Evolutionary conservation across 2,329 filamentous ascomycete genomes (phyloP).

Genomic region (Fusarium pseudoanthophilum): DNA sequence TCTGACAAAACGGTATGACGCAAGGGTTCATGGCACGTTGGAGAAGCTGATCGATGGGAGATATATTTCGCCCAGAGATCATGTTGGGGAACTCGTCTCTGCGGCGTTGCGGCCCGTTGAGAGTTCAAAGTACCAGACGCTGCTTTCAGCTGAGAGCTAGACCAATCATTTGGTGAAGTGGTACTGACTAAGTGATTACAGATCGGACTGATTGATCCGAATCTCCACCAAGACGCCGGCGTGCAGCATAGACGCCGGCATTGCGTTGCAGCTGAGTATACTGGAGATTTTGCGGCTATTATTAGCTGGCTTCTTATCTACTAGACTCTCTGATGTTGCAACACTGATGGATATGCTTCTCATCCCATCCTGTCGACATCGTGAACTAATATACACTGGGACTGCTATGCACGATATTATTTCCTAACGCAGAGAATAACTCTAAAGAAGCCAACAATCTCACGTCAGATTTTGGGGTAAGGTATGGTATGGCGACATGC

Average conservation of each 20-base stretch:
- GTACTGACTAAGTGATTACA: conserved; percentile 9
- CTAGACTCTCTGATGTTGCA: background rate
- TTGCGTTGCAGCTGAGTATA: background rate
- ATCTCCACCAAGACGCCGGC: conserved; percentile 16
- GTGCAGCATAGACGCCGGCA: background rate
- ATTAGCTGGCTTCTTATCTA: background rate
- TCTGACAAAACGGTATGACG: background rate
- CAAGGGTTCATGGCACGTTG: background rate
- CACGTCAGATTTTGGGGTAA: conserved; percentile 7
- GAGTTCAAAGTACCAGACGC: too few species aligned
- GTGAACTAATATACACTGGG: background rate
- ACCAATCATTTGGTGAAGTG: background rate
- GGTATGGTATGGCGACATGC: background rate
- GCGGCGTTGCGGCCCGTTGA: background rate
- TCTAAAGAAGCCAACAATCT: background rate
- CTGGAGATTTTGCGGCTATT: accelerated
- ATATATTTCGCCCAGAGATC: background rate
- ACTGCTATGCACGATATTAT: background rate
- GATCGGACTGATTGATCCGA: background rate
- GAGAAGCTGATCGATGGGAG: background rate
- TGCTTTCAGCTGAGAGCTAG: background rate
- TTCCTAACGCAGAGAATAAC: too few species aligned
- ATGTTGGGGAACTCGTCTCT: background rate
- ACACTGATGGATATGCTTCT: background rate
- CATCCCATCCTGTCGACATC: background rate